These are phyloP conservation scores for Trichoderma endophyticum DNA, from an alignment of 2,329 filamentous ascomycete genomes.

Conservation along the genomic window DNA sequence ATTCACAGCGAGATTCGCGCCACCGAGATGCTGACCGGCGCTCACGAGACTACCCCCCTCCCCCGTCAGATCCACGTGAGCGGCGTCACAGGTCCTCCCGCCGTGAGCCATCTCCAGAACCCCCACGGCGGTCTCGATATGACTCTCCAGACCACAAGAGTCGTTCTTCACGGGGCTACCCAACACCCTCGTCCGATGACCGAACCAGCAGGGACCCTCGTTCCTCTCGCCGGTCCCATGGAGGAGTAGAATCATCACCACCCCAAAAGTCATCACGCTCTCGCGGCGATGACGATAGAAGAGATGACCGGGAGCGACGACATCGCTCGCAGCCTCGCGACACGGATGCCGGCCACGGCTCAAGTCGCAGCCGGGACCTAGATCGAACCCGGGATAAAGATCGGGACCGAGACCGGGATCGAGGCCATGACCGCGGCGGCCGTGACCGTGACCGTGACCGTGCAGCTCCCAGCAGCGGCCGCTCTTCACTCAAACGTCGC, in stretches of 20 bases:
- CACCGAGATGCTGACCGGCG: conserved; percentile 2
- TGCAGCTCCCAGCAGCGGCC: neutral
- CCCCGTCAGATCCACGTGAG: conserved; percentile 6
- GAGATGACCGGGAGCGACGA: neutral
- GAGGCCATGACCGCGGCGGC: neutral
- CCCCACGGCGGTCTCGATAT: neutral
- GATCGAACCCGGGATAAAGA: neutral
- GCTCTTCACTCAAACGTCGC: conserved; percentile 20
- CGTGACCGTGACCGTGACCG: neutral
- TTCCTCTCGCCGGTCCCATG: conserved; percentile 10
- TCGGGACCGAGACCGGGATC: neutral
- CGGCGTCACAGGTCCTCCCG: conserved; percentile 13
- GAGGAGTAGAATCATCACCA: neutral
- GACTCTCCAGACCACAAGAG: conserved; percentile 2
- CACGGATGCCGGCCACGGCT: neutral
- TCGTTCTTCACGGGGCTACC: conserved; percentile 3
- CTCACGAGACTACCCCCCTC: conserved; percentile 5
- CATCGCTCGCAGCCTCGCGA: conserved; percentile 13
- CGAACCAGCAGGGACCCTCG: neutral
- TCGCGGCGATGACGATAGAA: conserved; percentile 1
- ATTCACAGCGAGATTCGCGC: neutral
- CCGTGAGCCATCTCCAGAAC: conserved; percentile 11
- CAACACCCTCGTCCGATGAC: neutral
- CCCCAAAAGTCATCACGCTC: neutral
- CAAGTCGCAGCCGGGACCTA: neutral